phyloP scores from a whole-genome alignment of 768 basidiomycete species.

The Cystobasidium onofrii region DNA sequence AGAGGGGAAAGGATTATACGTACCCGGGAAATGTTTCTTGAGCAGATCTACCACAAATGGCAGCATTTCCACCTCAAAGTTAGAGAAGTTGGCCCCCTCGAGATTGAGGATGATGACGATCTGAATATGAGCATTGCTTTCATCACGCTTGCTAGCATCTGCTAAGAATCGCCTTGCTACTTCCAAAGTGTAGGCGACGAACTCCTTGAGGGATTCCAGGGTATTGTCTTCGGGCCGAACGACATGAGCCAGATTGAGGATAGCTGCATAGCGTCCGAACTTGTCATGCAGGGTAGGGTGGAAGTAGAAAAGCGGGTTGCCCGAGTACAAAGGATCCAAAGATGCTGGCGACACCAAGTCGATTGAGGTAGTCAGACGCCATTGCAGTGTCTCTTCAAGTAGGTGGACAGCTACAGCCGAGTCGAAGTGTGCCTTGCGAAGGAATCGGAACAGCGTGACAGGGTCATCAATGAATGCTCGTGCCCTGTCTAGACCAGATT shows the following conservation, averaged over 20 bases:
- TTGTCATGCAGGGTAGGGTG: constrained; percentile 39
- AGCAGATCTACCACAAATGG: constrained; percentile 42
- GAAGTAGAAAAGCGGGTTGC: constrained; percentile 39
- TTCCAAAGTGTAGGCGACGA: constrained; percentile 35
- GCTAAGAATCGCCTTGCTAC: constrained; percentile 36
- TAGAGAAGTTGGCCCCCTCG: constrained; percentile 33
- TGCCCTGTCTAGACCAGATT: background rate
- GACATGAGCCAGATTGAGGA: constrained; percentile 38
- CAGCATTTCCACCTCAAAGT: constrained; percentile 40
- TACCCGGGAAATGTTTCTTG: constrained; percentile 40
- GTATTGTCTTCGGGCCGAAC: constrained; percentile 35
- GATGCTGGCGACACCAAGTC: constrained; percentile 24
- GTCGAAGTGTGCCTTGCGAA: constrained; percentile 37
- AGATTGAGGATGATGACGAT: constrained; percentile 41
- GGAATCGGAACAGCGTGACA: constrained; percentile 41
- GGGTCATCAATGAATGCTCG: background rate
- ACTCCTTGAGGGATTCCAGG: constrained; percentile 40
- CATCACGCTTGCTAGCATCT: constrained; percentile 32
- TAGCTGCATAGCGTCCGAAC: constrained; percentile 37
- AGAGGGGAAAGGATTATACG: too few species aligned
- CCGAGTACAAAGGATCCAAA: constrained; percentile 29
- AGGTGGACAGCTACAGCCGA: constrained; percentile 29
- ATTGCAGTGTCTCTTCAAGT: constrained; percentile 36
- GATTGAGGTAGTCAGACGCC: constrained; percentile 35
- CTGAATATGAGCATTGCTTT: constrained; percentile 31